Base-by-base conservation (phyloP, 2,329 filamentous ascomycete genomes). In the Microdochium bolleyi region DNA sequence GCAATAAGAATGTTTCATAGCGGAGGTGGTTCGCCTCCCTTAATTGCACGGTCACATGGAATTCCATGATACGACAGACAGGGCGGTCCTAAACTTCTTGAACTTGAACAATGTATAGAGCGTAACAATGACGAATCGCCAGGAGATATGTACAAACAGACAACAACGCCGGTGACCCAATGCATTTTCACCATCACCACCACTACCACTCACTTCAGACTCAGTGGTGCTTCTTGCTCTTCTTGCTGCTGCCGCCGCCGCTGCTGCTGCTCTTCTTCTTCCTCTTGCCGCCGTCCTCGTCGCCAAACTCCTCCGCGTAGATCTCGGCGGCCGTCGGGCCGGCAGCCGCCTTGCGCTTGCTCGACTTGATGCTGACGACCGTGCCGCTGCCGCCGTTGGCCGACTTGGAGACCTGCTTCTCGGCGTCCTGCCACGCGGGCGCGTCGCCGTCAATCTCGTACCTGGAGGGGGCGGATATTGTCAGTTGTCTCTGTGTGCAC, bases 331-430 rank as follows among this genome's bases (percentile, higher is more conserved):
- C 83, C 16, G 78, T 81, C 54, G 69, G 68, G 9, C 41, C 41
- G 14, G 60, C 61, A 2, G 72, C 75, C 0, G 82, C 87, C 72
- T 95, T 95, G 61, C 89, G 78, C 77, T 94, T 92, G 57, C 70
- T 61, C 70, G 91, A 82, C 76, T 92, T 94, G 52, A 97, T 83
- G 65, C 88, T 92, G 25, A 96, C 89, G 0, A 84, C 86, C 16
- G 77, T 82, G 49, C 75, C 73, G 50, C 79, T 76, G 10, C 80
- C 80, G 24, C 71, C 76, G 67, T 80, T 79, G 41, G 73, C 62
- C 2, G 80, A 79, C 52, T 67, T 77, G 21, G 76, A 70, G 30
- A 96, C 84, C 62, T 91, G 85, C 64, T 87, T 86, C 70, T 96
- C 92, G 0, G 85, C 84, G 9, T 84, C 82, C 50, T 79, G 73